Evolutionary conservation across 2,329 filamentous ascomycete species (phyloP).

Genomic region (Mycosphaerella sp.): DNA sequence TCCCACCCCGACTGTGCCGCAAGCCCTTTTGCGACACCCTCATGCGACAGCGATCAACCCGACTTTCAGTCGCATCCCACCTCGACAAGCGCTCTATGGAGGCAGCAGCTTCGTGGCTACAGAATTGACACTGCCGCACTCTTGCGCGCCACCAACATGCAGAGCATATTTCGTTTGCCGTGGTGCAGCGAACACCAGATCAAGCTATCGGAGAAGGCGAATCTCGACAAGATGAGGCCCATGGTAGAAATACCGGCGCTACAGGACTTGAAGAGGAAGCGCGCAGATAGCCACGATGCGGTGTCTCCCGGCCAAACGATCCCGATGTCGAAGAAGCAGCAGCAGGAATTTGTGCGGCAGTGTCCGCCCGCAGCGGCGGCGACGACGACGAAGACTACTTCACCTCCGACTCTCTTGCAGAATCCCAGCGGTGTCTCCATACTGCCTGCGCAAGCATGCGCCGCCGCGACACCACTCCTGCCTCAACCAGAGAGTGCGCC

Average conservation of each 20-base stretch:
- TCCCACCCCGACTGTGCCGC: constrained; percentile 9
- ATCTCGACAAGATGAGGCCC: constrained; percentile 37
- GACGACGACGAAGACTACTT: neutral
- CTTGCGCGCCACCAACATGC: constrained; percentile 36
- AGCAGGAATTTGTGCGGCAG: constrained; percentile 27
- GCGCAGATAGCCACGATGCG: constrained; percentile 44
- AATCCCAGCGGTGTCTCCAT: neutral
- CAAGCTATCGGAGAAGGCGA: constrained; percentile 32
- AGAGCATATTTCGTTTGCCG: constrained; percentile 47
- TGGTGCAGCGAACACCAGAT: constrained; percentile 38
- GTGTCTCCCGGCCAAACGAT: constrained; percentile 19
- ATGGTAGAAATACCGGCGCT: constrained; percentile 43
- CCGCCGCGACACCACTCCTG: constrained; percentile 5
- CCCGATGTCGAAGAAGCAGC: constrained; percentile 20
- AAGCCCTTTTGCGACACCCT: constrained; percentile 10
- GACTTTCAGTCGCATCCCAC: constrained; percentile 22
- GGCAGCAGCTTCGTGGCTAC: constrained; percentile 18
- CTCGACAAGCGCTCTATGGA: constrained; percentile 25
- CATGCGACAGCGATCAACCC: constrained; percentile 18
- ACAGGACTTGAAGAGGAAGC: constrained; percentile 54
- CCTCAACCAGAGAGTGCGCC: neutral
- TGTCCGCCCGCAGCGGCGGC: constrained; percentile 6
- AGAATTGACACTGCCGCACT: constrained; percentile 16
- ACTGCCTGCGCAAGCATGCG: neutral
- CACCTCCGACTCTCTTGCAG: constrained; percentile 1